Evolutionary conservation across 2,329 filamentous ascomycete species (phyloP), one percentile per base, ranked within the genome.

Genomic region (Spiromastix sp.): DNA sequence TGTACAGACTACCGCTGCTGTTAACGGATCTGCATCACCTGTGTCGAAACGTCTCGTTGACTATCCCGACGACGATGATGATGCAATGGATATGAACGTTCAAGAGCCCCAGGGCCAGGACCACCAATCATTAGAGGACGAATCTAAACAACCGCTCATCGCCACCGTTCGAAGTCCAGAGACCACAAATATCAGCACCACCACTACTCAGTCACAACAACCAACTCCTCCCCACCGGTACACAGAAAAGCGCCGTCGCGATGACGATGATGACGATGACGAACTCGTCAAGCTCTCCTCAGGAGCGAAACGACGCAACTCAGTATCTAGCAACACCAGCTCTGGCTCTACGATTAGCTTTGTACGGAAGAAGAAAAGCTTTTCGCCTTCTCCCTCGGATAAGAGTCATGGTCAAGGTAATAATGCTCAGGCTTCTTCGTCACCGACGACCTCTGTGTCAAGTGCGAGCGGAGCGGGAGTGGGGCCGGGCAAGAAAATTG

Each of bases 181-280:
- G 10, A 50, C 52, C 4, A 48, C 61, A 16, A 51, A 55, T 39
- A 5, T 25, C 22, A 4, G 7, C 32, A 39, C 16, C 22, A n/a
- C 5, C 34, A 12, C 12, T 28, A 13, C 17, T n/a, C 27, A 15
- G 11, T n/a, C 24, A 9, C 33, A 18, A 16, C 25, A 13, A 16
- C 27, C 17, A 5, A 17, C 27, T 15, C 79, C 81, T 3, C 81
- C 79, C 0, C 85, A 94, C 57, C 74, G 85, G 36, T 61, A 93
- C 12, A 81, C 85, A 0, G 85, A 93, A 56, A 96, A 96, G 60
- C 80, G 89, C 31, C 75, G 89, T 31, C 76, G 91, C 28, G 64
- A 70, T 48, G 87, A 94, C 54, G 89, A 95, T 38, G 85, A 93
- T 42, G 89, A 95, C 30, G 87, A 94, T 37, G 87, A 95, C 45